Evolutionary conservation across 2,329 filamentous ascomycete genomes (phyloP), one percentile per base, ranked within the genome.

Genomic region (Apiospora sp.): DNA sequence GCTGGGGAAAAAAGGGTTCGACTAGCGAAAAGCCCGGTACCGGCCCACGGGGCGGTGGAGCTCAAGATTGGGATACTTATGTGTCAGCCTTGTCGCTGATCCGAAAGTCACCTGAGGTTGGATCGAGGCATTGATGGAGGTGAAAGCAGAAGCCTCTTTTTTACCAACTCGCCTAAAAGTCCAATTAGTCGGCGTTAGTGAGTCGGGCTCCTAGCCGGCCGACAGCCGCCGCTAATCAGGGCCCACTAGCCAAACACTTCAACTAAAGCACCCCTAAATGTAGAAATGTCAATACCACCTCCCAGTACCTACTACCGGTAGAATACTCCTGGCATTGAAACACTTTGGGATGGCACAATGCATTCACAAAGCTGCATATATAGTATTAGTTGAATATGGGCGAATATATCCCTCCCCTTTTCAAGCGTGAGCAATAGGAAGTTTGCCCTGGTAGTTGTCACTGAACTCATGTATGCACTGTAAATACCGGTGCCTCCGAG

Each of bases 71-170:
- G 27, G 51, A 30, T 10, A 30, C 7, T 41, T 58, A 34, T 41
- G 58, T 41, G 58, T 41, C 58, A 64, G 58, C 58, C 58, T 64
- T 64, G 58, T 64, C 22, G 58, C 58, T 41, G 58, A 64, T 64
- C 58, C n/a, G 51, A 22, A 58, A 37, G 16, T 64, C 16, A 34
- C 58, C 30, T 64, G 58, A 64, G 58, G 19, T 7, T 64, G 19
- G 34, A n/a, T 13, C 41, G 58, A 34, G 3, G 24, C 10, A 24
- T n/a, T 51, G 48, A 14, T 51, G 49, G n/a, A 51, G 54, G 30
- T 61, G 30, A 37, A 37, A 48, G 30, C 54, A 61, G 54, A 37
- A 61, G 27, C 16, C 34, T 61, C 16, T 19, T 27, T 61, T 61
- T 37, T 6, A 16, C 27, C 51, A 48, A 37, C 16, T 61, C 27